These are phyloP conservation scores for Scenedesmus sp. DNA, from an alignment of 163 green algal genomes.

Conservation along the genomic window DNA sequence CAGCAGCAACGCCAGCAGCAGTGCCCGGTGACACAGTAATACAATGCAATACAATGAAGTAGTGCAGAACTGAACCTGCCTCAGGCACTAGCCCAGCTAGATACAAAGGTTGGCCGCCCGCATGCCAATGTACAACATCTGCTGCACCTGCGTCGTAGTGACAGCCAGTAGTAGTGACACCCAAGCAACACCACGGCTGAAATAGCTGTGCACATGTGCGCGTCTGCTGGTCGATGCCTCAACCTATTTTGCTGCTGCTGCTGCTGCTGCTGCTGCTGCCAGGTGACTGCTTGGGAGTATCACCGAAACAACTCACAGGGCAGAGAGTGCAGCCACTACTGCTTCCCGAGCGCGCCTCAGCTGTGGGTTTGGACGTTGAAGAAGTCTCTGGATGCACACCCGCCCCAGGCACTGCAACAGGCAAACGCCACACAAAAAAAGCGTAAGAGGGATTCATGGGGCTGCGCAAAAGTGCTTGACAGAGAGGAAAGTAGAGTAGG, in stretches of 20 bases:
- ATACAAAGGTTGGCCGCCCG: too few relatives aligned
- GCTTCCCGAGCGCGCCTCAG: conserved; percentile 40
- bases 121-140: too few relatives aligned
- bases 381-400: background rate
- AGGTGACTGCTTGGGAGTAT: conserved; percentile 15
- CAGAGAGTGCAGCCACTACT: conserved; percentile 56
- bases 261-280: background rate
- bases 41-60: too few relatives aligned
- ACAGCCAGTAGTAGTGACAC: too few relatives aligned
- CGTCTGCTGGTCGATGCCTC: background rate
- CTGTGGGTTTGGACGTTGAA: conserved; percentile 43
- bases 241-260: background rate
- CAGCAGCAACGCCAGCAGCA: background rate
- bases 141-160: too few relatives aligned
- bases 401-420: background rate
- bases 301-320: conserved; percentile 47
- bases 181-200: too few relatives aligned
- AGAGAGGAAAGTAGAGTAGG: conserved; percentile 33
- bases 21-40: too few relatives aligned
- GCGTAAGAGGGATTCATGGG: background rate
- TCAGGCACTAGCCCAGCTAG: too few relatives aligned
- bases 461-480: conserved; percentile 40
- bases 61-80: too few relatives aligned
- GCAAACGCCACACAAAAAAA: background rate
- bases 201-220: too few relatives aligned